Percentiles rank a stretch among this genome's conserved stretches.
Evolutionary conservation across 2,329 filamentous ascomycete species (phyloP).

Genomic region (Calonectria pseudoreteaudii): DNA sequence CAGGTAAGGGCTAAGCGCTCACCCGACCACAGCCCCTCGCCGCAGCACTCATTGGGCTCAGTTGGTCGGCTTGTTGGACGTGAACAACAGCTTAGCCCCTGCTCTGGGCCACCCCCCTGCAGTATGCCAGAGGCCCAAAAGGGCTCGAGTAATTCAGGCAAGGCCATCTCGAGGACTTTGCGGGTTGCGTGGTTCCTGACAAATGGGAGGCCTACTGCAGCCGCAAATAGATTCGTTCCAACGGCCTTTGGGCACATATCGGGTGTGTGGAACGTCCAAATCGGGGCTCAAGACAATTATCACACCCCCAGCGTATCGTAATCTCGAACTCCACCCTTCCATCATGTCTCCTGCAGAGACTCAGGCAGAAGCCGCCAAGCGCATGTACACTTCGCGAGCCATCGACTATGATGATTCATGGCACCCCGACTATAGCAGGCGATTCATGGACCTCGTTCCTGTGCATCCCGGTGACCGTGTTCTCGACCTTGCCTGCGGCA

Average conservation of each 20-base stretch:
- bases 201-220: not conserved
- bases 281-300: not conserved
- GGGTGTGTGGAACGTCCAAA: not conserved
- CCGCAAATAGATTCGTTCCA: not conserved
- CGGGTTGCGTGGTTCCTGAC: not conserved
- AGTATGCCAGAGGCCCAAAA: not conserved
- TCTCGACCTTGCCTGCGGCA: conserved; percentile 50
- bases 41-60: not conserved
- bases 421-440: conserved; percentile 46
- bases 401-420: conserved; percentile 48
- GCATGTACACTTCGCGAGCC: conserved; percentile 48
- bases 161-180: not conserved
- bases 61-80: not conserved
- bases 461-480: conserved; percentile 42
- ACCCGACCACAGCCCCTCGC: not conserved
- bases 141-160: not conserved
- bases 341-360: conserved; percentile 11
- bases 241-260: not conserved
- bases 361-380: conserved; percentile 35
- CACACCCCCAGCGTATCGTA: not conserved
- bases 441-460: conserved; percentile 44
- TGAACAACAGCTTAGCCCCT: conserved; percentile 1
- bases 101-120: not conserved
- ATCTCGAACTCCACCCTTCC: not conserved
- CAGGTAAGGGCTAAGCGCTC: not conserved